Percentiles rank a stretch among this genome's conserved stretches.
These are phyloP conservation scores for Bolboschoenus planiculmis DNA, from an alignment of 176 grass and related monocot species.

Conservation along the genomic window DNA sequence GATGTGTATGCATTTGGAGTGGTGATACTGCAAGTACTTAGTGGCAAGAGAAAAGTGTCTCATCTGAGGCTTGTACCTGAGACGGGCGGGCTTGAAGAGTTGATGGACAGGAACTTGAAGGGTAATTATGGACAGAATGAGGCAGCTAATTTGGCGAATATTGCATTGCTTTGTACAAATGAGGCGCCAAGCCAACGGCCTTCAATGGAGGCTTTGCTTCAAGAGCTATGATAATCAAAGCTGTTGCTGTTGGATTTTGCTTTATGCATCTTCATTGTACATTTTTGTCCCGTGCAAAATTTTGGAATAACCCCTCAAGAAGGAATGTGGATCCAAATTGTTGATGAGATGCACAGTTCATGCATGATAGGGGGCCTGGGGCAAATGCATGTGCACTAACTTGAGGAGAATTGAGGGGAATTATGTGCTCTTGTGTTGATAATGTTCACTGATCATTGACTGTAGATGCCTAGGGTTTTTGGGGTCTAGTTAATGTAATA, in stretches of 20 bases:
- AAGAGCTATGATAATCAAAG: constrained; percentile 34
- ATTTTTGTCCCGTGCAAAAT: constrained; percentile 12
- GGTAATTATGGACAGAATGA: constrained; percentile 42
- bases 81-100: constrained; percentile 32
- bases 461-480: constrained; percentile 38
- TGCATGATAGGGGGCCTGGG: neutral
- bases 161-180: constrained; percentile 44
- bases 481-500: constrained; percentile 27
- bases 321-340: neutral
- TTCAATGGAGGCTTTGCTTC: constrained; percentile 47
- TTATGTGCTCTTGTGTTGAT: neutral
- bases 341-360: neutral
- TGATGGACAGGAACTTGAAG: constrained; percentile 65
- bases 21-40: constrained; percentile 63
- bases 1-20: constrained; percentile 87
- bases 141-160: constrained; percentile 44
- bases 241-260: neutral
- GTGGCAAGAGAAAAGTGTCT: constrained; percentile 45
- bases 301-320: neutral
- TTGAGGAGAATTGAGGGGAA: neutral
- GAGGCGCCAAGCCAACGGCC: constrained; percentile 61
- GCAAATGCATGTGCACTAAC: neutral
- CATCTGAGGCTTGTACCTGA: constrained; percentile 21
- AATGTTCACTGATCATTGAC: constrained; percentile 46
- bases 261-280: constrained; percentile 24